These are phyloP conservation scores for Blastocystis sp. DNA, from an alignment of 352 stramenopile species.

Conservation along the genomic window DNA sequence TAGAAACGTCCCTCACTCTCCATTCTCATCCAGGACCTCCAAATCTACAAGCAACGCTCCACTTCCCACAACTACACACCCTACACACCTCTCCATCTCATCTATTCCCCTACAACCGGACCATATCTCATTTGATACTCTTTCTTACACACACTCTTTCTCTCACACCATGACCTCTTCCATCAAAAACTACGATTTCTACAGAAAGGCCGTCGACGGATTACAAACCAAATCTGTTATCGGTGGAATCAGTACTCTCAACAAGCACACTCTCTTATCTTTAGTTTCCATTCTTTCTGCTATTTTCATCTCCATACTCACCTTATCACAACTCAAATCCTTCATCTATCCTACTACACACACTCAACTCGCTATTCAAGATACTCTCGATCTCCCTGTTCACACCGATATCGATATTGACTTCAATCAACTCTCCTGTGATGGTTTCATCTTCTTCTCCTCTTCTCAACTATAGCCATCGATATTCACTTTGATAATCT, in stretches of 20 bases:
- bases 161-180: background rate
- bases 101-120: background rate
- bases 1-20: background rate
- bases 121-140: background rate
- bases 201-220: background rate
- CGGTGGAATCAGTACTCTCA: background rate
- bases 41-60: background rate
- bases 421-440: background rate
- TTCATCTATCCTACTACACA: background rate
- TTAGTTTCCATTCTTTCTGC: background rate
- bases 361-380: background rate
- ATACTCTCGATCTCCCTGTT: background rate
- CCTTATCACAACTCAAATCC: background rate
- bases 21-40: background rate
- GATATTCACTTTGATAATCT: background rate
- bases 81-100: background rate
- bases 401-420: background rate
- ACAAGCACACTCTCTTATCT: background rate
- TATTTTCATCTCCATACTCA: background rate
- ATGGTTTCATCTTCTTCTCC: background rate
- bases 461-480: background rate
- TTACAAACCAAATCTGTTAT: background rate
- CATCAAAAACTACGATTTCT: constrained; percentile 12
- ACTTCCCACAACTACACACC: background rate
- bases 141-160: background rate